Base-by-base conservation (phyloP, 345 rosid species). In the Camelina hispida region DNA sequence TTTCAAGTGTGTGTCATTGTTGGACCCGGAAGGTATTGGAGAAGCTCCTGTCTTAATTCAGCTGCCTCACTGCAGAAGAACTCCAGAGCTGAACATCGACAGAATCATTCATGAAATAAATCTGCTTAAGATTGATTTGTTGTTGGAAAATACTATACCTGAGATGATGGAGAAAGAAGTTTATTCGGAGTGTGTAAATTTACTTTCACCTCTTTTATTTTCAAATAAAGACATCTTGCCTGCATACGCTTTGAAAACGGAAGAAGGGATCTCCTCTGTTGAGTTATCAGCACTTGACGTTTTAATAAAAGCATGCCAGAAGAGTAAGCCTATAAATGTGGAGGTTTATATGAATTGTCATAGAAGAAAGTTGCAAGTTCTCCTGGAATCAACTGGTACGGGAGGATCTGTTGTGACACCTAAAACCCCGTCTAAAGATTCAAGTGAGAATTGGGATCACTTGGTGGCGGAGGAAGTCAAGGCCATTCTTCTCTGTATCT, bases 401-500 rank as follows among this genome's bases (percentile, higher is more conserved):
- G 84, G 74, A 74, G 83, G 78, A 71, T 71, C 74, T 79, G 57
- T 66, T 79, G 77, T 40, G 77, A 62, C 72, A 34, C 47, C 70
- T 77, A 81, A 85, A 77, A 76, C 74, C 60, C 63, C 82, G 53
- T 38, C 66, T 78, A 86, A 85, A 62, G 76, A 70, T 80, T 77
- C 82, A 51, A 84, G 73, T 79, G 84, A 74, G 78, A 78, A 73
- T 17, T 86, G 86, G 88, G 78, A 77, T 74, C 69, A 75, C 80
- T 82, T 87, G 83, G 86, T 95, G 83, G 81, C 71, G 4, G 90
- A 92, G 71, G 99, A 95, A 88, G 87, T 92, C 74, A 90, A 87
- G 77, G 88, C 86, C 68, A 84, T 90, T 79, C 84, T 83, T 54
- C 83, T 84, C 62, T 89, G 90, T 55, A 69, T 85, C 13, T 82